These are phyloP conservation scores for Rubia peregrina DNA, from an alignment of 305 asterid genomes.

Conservation along the genomic window DNA sequence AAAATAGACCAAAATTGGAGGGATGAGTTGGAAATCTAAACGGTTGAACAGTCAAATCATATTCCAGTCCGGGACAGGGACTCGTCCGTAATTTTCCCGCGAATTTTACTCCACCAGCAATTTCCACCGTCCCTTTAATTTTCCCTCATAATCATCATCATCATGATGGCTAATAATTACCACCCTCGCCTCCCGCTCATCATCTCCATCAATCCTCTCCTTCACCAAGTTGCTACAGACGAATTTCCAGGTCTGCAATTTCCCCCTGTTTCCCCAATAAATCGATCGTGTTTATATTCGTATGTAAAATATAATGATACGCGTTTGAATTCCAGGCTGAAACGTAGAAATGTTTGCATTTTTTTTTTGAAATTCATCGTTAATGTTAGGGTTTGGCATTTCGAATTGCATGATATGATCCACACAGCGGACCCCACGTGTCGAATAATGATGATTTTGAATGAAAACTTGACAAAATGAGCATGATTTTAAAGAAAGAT, in stretches of 20 bases:
- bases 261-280: not conserved
- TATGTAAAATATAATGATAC: not conserved
- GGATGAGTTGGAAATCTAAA: constrained; percentile 26
- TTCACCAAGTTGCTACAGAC: constrained; percentile 13
- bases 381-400: constrained; percentile 11
- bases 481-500: not conserved
- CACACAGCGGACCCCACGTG: not conserved
- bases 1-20: constrained; percentile 7
- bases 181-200: constrained; percentile 19
- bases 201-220: constrained; percentile 8
- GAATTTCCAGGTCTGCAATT: constrained; percentile 21
- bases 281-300: not conserved
- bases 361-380: not conserved
- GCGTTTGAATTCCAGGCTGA: not conserved
- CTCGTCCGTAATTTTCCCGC: constrained; percentile 20
- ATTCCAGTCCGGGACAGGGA: constrained; percentile 16
- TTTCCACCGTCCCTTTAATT: constrained; percentile 7
- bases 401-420: not conserved
- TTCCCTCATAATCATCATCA: constrained; percentile 13
- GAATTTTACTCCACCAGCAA: constrained; percentile 4
- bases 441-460: not conserved
- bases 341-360: not conserved
- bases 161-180: constrained; percentile 6
- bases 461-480: not conserved
- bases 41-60: constrained; percentile 23